Evolutionary conservation across 2,329 filamentous ascomycete species (phyloP).

Genomic region (Alternaria brassicae): DNA sequence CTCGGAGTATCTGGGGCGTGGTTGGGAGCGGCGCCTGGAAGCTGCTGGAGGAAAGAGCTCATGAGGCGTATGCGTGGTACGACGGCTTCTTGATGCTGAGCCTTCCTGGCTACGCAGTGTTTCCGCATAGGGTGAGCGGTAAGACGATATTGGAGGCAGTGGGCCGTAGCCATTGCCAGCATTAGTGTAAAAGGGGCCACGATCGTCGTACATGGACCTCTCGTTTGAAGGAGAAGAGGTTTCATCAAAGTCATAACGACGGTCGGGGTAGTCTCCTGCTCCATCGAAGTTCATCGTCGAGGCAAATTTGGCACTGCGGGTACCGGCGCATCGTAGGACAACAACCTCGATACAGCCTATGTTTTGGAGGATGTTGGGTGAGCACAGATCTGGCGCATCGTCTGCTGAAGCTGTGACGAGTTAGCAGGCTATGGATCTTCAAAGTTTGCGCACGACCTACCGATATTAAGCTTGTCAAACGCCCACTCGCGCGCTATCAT

Average conservation of each 20-base stretch:
- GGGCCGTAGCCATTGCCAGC: not conserved
- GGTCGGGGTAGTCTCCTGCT: conserved; percentile 26
- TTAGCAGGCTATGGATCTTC: conserved; percentile 14
- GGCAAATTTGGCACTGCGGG: conserved; percentile 26
- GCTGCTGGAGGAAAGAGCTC: not conserved
- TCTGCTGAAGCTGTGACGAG: conserved; percentile 46
- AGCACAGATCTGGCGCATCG: conserved; percentile 41
- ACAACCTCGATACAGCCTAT: conserved; percentile 59
- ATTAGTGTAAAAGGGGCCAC: conserved; percentile 1
- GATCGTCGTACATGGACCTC: conserved; percentile 28
- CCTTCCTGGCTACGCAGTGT: conserved; percentile 11
- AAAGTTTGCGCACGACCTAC: conserved; percentile 40
- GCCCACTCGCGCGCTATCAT: conserved; percentile 62
- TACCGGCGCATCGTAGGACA: conserved; percentile 53
- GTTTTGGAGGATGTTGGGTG: conserved; percentile 46
- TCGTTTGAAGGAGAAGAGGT: conserved; percentile 1
- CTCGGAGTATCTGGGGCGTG: conserved; percentile 15
- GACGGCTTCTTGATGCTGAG: conserved; percentile 8
- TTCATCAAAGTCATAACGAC: conserved; percentile 24
- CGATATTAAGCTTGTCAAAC: conserved; percentile 59
- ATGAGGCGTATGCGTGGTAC: not conserved
- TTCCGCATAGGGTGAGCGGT: conserved; percentile 27
- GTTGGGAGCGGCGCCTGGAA: not conserved
- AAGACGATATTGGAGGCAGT: conserved; percentile 11
- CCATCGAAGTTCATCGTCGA: conserved; percentile 41